Conservation (phyloP, 139 green algal species). For the Zygnema circumcarinatum region DNA sequence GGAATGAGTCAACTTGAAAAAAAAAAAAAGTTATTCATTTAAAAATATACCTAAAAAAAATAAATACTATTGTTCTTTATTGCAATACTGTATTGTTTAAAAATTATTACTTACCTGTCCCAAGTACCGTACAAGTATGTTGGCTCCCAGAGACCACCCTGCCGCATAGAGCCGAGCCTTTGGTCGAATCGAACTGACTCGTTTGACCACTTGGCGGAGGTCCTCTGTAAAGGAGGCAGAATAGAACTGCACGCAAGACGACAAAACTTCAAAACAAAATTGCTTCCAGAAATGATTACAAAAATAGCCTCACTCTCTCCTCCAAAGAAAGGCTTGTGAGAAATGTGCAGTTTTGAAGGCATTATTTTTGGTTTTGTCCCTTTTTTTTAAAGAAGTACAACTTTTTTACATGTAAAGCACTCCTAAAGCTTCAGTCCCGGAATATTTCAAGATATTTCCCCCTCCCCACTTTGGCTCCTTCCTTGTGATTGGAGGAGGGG, state of each 20-base stretch:
- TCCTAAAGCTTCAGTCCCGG: no score
- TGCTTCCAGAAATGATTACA: neutral
- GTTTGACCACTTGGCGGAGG: slow-evolving; percentile 70
- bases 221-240: slow-evolving; percentile 91
- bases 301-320: neutral
- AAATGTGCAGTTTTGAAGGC: neutral
- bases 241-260: slow-evolving; percentile 89
- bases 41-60: no score
- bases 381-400: no score
- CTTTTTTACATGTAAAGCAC: no score
- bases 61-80: no score
- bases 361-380: neutral
- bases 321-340: neutral
- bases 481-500: neutral
- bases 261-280: neutral
- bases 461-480: no score
- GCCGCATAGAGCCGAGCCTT: slow-evolving; percentile 71
- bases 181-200: slow-evolving; percentile 62
- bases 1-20: no score
- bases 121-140: slow-evolving; percentile 85
- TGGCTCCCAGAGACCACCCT: slow-evolving; percentile 92
- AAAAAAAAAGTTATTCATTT: no score
- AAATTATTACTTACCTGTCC: slow-evolving; percentile 40
- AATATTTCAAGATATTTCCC: no score
- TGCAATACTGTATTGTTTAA: no score